Evolutionary conservation across 768 basidiomycete species (phyloP).

Genomic region (Suillus alpinus): DNA sequence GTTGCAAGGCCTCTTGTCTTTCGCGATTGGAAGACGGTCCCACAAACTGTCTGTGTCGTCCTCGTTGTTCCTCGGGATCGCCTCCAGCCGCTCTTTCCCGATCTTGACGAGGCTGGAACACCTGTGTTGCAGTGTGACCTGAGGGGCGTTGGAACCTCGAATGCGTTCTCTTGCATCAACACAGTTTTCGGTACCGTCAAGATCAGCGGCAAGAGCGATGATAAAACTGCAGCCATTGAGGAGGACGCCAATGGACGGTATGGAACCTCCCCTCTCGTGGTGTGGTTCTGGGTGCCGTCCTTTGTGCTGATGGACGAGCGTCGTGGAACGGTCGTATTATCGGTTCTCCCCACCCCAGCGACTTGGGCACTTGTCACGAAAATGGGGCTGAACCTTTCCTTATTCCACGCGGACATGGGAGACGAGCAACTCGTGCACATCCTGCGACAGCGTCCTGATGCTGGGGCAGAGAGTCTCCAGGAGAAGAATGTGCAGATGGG

Average conservation of each 20-base stretch:
- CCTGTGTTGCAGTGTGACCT: slow-evolving; percentile 23
- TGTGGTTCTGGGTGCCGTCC: slow-evolving; percentile 19
- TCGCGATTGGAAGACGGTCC: slow-evolving; percentile 27
- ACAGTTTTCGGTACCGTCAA: slow-evolving; percentile 21
- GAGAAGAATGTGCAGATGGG: slow-evolving; percentile 14
- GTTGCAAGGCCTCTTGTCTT: slow-evolving; percentile 21
- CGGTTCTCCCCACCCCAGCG: slow-evolving; percentile 11
- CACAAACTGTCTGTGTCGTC: slow-evolving; percentile 30
- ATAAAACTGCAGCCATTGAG: slow-evolving; percentile 10
- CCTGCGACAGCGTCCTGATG: slow-evolving; percentile 15
- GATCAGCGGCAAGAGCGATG: slow-evolving; percentile 17
- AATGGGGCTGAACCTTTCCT: slow-evolving; percentile 14
- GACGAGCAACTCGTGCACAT: slow-evolving; percentile 18
- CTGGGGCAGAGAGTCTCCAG: slow-evolving; percentile 7
- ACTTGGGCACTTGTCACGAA: slow-evolving; percentile 6
- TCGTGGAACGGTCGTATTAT: slow-evolving; percentile 14
- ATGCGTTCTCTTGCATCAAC: slow-evolving; percentile 18
- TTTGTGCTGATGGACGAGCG: slow-evolving; percentile 7
- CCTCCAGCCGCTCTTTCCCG: slow-evolving; percentile 18
- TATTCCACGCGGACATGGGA: slow-evolving; percentile 15
- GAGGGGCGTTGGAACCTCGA: slow-evolving; percentile 2
- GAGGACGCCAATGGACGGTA: slow-evolving; percentile 17
- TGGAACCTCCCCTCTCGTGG: slow-evolving; percentile 15
- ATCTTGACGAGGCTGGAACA: slow-evolving; percentile 19
- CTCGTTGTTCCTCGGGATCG: slow-evolving; percentile 32